Evolutionary conservation across 441 rosid species (phyloP).

Genomic region (Melastoma candidum): DNA sequence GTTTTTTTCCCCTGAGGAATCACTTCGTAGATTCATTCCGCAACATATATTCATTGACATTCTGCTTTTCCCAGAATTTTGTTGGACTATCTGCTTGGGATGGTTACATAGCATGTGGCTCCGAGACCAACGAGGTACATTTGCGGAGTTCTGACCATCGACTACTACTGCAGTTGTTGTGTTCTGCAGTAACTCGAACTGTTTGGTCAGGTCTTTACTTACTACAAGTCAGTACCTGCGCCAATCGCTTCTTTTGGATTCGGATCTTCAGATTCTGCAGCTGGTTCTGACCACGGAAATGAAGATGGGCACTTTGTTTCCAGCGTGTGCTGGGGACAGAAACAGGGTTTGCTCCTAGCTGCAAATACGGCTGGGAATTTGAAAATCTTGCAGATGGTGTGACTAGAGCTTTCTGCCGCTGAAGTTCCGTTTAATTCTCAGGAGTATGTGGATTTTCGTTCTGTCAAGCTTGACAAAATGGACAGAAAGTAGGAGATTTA

Average conservation of each 20-base stretch:
- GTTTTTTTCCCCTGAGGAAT: no score
- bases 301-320: conserved; percentile 68
- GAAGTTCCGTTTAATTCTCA: no score
- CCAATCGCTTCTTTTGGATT: conserved; percentile 70
- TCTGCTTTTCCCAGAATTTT: no score
- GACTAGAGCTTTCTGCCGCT: conserved; percentile 2
- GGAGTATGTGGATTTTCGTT: no score
- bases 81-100: no score
- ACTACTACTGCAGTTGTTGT: neutral
- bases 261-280: conserved; percentile 38
- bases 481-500: no score
- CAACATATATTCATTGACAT: no score
- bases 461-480: no score
- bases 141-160: neutral
- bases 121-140: no score
- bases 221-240: conserved; percentile 67
- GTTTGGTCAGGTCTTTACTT: conserved; percentile 47
- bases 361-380: conserved; percentile 72
- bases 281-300: conserved; percentile 37
- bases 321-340: conserved; percentile 74
- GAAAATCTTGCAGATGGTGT: conserved; percentile 51
- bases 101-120: no score
- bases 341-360: conserved; percentile 58
- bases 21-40: no score
- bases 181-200: neutral